Conservation (phyloP, 805 yeast species). For the Ogataea glucozyma region DNA sequence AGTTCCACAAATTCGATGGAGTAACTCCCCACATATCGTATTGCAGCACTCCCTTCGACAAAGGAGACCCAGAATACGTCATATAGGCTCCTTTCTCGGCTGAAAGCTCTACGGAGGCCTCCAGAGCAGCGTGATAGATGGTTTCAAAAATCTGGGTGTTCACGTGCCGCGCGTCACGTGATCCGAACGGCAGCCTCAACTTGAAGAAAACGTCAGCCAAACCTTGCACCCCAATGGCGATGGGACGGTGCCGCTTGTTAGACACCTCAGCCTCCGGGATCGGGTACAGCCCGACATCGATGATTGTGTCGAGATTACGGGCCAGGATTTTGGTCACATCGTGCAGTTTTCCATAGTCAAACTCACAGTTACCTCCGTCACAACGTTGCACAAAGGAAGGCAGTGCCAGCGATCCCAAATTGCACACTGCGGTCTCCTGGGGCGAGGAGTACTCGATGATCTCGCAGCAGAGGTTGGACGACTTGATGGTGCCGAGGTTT, state of each 20-base stretch:
- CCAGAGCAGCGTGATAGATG: slow-evolving; percentile 90
- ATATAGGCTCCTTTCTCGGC: slow-evolving; percentile 65
- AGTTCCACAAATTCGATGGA: slow-evolving; percentile 84
- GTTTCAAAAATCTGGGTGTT: slow-evolving; percentile 92
- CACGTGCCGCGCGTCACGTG: slow-evolving; percentile 69
- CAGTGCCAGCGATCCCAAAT: slow-evolving; percentile 85
- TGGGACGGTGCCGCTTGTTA: slow-evolving; percentile 83
- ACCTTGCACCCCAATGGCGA: slow-evolving; percentile 99
- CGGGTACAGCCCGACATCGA: slow-evolving; percentile 86
- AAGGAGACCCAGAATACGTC: slow-evolving; percentile 82
- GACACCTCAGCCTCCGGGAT: slow-evolving; percentile 72
- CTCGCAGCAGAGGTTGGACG: slow-evolving; percentile 93
- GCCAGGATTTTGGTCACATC: slow-evolving; percentile 74
- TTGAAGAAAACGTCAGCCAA: slow-evolving; percentile 85
- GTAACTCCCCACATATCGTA: slow-evolving; percentile 83
- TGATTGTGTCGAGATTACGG: slow-evolving; percentile 76
- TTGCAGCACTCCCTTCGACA: slow-evolving; percentile 81
- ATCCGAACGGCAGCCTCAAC: slow-evolving; percentile 83
- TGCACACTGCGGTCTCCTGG: slow-evolving; percentile 95
- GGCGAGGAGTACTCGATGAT: slow-evolving; percentile 88
- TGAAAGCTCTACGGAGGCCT: slow-evolving; percentile 84
- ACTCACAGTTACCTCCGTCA: slow-evolving; percentile 48
- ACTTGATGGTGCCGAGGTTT: slow-evolving; percentile 88
- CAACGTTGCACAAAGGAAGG: slow-evolving; percentile 63
- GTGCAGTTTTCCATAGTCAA: slow-evolving; percentile 76